Base-by-base conservation (phyloP, 2,329 filamentous ascomycete species). In the Ascochyta koolunga region DNA sequence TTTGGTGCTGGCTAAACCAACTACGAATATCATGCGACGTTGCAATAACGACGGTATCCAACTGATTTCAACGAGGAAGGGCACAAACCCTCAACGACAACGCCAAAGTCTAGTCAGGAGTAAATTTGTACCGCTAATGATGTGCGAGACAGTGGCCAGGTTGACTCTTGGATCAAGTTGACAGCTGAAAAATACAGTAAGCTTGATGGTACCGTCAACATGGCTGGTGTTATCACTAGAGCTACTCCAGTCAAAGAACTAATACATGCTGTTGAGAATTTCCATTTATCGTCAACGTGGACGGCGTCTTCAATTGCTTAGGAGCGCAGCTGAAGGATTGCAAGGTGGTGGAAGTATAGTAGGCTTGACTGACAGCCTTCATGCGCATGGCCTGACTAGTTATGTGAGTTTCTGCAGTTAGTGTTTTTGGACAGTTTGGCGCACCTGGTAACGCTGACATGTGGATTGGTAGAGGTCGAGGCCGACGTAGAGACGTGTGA, bases 111-210 rank as follows among this genome's bases (percentile, higher is more conserved):
- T 4, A 59, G 62, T 1, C 70, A 66, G 46, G 21, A 58, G 2
- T 54, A 70, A 0, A 59, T 78, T 24, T 43, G 62, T 2, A 60
- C 79, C 1, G 52, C 72, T n/a, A 64, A 81, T 10, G 78, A 85
- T 61, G 80, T 84, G 2, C 66, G 74, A 8, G 65, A 77, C 31
- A 64, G 73, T 21, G 58, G 49, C 0, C 65, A 74, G 11, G 78
- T 83, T 7, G 71, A 76, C 7, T 43, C 60, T 0, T 76, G 72
- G 18, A 67, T 85, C 5, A 62, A 68, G 10, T 41, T 54, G 3
- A 74, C 71, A 1, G 55, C 75, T 1, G 48, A 64, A 5, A 62
- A 62, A 27, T 74, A 72, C 22, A 75, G 74, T 5, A 60, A 56
- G 16, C 57, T 78, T 0, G 62, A 73, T 25, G 74, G 76, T 9